Percentiles rank a stretch among this genome's conserved stretches.
Conservation (phyloP, 805 yeast species). For the Sugiyamaella valdiviana region DNA sequence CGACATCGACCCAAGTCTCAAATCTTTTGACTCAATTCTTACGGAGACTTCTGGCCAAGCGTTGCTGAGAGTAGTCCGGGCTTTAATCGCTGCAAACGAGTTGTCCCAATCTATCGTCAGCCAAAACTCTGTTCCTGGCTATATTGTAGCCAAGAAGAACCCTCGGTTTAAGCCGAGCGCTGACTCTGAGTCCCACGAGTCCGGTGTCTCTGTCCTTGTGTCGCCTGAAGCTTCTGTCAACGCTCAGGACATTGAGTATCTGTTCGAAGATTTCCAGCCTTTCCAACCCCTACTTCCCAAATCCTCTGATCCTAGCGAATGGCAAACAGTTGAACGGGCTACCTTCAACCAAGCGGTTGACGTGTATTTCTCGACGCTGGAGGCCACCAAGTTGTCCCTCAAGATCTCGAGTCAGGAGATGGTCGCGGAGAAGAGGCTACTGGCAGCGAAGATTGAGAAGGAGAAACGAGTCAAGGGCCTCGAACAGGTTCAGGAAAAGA, state of each 20-base stretch:
- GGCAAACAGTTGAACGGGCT: slow-evolving; percentile 39
- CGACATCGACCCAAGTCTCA: slow-evolving; percentile 40
- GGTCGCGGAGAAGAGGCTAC: slow-evolving; percentile 67
- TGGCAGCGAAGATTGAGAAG: slow-evolving; percentile 70
- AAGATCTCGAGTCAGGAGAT: slow-evolving; percentile 69
- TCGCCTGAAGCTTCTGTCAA: slow-evolving; percentile 8
- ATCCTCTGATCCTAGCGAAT: slow-evolving; percentile 11
- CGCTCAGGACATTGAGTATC: slow-evolving; percentile 32
- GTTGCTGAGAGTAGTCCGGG: slow-evolving; percentile 30
- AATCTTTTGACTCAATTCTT: slow-evolving; percentile 8
- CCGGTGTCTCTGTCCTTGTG: background rate
- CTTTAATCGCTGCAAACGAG: slow-evolving; percentile 44
- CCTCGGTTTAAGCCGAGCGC: slow-evolving; percentile 40
- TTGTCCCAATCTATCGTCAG: slow-evolving; percentile 36
- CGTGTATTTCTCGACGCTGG: slow-evolving; percentile 74
- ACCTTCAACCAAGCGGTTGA: slow-evolving; percentile 84
- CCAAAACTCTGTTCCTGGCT: slow-evolving; percentile 45
- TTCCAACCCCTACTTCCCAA: slow-evolving; percentile 43
- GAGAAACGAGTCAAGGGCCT: slow-evolving; percentile 61
- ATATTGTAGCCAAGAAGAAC: slow-evolving; percentile 57
- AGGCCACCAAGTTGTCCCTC: slow-evolving; percentile 69
- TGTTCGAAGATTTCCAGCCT: slow-evolving; percentile 67
- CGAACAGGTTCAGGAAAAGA: slow-evolving; percentile 53
- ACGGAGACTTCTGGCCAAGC: slow-evolving; percentile 20
- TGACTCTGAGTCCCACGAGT: slow-evolving; percentile 5